Conservation (phyloP, 2,329 filamentous ascomycete species). For the Diaporthe aspalathi region DNA sequence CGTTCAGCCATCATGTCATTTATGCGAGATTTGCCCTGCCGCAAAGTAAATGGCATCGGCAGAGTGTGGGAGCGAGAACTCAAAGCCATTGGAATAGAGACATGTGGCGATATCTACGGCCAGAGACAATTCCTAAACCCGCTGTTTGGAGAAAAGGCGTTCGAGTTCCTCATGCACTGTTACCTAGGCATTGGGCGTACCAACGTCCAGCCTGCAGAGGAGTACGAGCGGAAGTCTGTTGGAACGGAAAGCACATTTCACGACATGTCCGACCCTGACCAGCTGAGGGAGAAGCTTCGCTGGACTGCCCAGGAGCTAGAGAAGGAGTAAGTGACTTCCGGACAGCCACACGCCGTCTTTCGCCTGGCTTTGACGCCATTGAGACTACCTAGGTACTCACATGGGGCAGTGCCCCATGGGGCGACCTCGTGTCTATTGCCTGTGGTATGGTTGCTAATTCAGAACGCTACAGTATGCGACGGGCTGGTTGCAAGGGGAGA, state of each 20-base stretch:
- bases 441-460: not conserved
- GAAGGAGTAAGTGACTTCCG: constrained; percentile 64
- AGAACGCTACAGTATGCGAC: constrained; percentile 60
- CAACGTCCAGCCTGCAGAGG: constrained; percentile 84
- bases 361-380: not conserved
- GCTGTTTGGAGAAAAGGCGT: constrained; percentile 92
- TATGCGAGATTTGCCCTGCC: constrained; percentile 83
- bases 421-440: not conserved
- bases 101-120: constrained; percentile 86
- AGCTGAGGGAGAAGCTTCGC: constrained; percentile 82
- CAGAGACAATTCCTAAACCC: constrained; percentile 78
- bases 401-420: not conserved
- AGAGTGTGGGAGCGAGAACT: constrained; percentile 93
- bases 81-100: constrained; percentile 86
- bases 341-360: not conserved
- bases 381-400: not conserved
- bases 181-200: constrained; percentile 90
- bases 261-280: constrained; percentile 76
- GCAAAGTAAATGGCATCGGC: constrained; percentile 96
- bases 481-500: constrained; percentile 86
- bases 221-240: constrained; percentile 91
- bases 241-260: constrained; percentile 93
- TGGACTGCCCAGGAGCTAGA: constrained; percentile 87
- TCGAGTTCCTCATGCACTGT: constrained; percentile 84
- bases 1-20: constrained; percentile 82